Base-by-base conservation (phyloP, 441 rosid species). In the Codiaeum variegatum region DNA sequence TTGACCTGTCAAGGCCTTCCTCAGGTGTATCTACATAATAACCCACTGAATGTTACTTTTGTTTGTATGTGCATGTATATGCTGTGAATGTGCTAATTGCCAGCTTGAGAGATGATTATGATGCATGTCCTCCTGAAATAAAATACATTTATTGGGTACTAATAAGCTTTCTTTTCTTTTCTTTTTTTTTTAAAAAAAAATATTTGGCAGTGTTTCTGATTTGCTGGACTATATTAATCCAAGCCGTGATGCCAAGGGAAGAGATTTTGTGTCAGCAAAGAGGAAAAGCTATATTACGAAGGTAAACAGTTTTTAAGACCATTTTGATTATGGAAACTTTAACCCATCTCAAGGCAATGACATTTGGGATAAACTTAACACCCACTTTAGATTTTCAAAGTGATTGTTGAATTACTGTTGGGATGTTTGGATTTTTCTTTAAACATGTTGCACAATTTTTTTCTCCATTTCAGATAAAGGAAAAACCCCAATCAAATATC, bases 141-240 rank as follows among this genome's bases (percentile, higher is more conserved):
- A 24, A 65, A 66, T 71, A 70, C 63, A 18, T 73, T 40, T 80
- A 24, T 66, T 67, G 74, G 74, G 71, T 75, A 52, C 67, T 75
- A 67, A 84, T 80, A 78, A 81, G 73, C 71, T 67, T 67, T 55
- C 64, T 70, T 31, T 1, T 68, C 66, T n/a, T n/a, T n/a, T n/a
- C n/a, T n/a, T n/a, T n/a, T n/a, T n/a, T n/a, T n/a, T n/a, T n/a
- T n/a, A n/a, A n/a, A n/a, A n/a, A n/a, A n/a, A n/a, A 49, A 23
- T 60, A 66, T 79, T 12, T 80, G 75, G 77, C 85, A 90, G 94
- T 78, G 94, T 90, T 51, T 90, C 92, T 15, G 92, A 85, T 81
- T 86, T 90, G 77, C 83, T 90, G 75, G 88, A 88, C 78, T 90
- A 80, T 69, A 90, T 88, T 28, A 85, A 77, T 83, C 88, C 87